These are phyloP conservation scores for Forsythia suspensa DNA, from an alignment of 257 asterid species.

Conservation along the genomic window DNA sequence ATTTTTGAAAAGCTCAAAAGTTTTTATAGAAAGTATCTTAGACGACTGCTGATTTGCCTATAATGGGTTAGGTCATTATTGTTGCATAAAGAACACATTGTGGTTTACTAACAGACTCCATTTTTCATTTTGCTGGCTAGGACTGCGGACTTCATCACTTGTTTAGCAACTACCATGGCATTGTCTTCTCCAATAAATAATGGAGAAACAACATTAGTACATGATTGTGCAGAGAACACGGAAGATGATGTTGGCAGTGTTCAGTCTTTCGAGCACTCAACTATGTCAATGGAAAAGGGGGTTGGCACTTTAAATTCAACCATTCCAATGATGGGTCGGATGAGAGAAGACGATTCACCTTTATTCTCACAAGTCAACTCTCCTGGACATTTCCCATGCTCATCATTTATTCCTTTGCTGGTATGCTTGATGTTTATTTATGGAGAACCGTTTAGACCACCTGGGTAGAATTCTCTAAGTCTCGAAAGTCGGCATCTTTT, in stretches of 20 bases:
- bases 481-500: background rate
- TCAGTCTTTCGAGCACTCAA: conserved; percentile 31
- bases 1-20: conserved; percentile 8
- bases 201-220: conserved; percentile 28
- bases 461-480: background rate
- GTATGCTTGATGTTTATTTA: conserved; percentile 41
- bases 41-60: background rate
- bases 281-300: conserved; percentile 26
- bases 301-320: conserved; percentile 28
- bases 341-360: conserved; percentile 38
- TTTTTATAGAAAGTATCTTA: background rate
- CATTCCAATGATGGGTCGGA: conserved; percentile 28
- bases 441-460: conserved; percentile 14
- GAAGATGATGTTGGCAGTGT: conserved; percentile 35
- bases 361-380: conserved; percentile 26
- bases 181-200: conserved; percentile 40
- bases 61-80: conserved; percentile 17
- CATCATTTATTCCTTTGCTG: conserved; percentile 46
- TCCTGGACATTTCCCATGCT: conserved; percentile 31
- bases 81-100: conserved; percentile 8
- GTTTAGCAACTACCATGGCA: conserved; percentile 29
- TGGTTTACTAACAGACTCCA: conserved; percentile 22
- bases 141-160: conserved; percentile 38
- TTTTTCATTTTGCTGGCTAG: conserved; percentile 41
- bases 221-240: conserved; percentile 33